Conservation (phyloP, 352 stramenopile species). For the Globisporangium ultimum region DNA sequence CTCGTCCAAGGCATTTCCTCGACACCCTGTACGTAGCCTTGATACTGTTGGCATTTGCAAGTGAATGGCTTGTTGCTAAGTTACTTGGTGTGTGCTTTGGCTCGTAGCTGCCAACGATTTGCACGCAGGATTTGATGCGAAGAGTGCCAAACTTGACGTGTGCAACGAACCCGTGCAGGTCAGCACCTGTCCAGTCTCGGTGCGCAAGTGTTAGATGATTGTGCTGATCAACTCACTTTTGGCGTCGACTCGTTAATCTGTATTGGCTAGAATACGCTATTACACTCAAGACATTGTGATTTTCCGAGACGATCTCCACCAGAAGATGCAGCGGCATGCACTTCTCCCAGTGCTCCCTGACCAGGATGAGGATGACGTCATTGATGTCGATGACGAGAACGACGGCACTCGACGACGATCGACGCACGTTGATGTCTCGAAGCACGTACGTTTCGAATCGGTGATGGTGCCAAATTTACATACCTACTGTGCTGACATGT, state of each 20-base stretch:
- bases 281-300: conserved; percentile 94
- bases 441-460: conserved; percentile 50
- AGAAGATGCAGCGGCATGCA: conserved; percentile 89
- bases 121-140: conserved; percentile 64
- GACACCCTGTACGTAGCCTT: conserved; percentile 50
- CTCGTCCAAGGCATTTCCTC: conserved; percentile 74
- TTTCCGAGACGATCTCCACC: conserved; percentile 89
- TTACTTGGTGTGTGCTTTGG: background rate
- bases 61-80: background rate
- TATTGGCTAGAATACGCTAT: conserved; percentile 71
- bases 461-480: background rate
- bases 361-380: conserved; percentile 14
- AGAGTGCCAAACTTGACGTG: conserved; percentile 77
- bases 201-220: background rate
- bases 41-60: background rate
- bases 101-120: conserved; percentile 59
- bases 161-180: conserved; percentile 90
- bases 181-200: background rate
- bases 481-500: background rate
- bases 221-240: background rate
- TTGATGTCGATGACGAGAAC: conserved; percentile 33
- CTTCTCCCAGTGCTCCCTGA: conserved; percentile 52
- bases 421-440: conserved; percentile 67
- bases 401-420: conserved; percentile 14
- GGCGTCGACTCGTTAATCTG: too few relatives aligned